phyloP scores from a whole-genome alignment of 176 grass and related monocot species.

The Musa beccarii region DNA sequence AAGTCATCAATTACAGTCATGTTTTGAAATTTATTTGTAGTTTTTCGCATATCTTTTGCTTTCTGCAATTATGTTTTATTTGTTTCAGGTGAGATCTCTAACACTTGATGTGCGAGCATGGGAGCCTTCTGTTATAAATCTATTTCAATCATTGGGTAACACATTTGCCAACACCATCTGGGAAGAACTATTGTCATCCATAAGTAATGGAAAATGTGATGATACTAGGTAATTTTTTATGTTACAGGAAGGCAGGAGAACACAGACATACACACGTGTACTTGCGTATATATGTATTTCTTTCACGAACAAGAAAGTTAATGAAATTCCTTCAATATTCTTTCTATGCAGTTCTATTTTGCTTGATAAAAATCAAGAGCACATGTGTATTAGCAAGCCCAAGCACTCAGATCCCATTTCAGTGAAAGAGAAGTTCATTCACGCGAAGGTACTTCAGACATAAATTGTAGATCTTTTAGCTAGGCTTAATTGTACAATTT shows the following conservation, averaged over 20 bases:
- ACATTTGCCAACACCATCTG: conserved; percentile 80
- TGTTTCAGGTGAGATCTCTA: conserved; percentile 74
- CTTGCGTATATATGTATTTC: background rate
- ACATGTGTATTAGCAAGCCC: conserved; percentile 47
- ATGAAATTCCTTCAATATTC: conserved; percentile 2
- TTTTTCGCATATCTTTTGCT: background rate
- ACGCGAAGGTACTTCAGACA: conserved; percentile 66
- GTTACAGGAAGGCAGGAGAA: background rate
- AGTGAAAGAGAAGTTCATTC: conserved; percentile 98
- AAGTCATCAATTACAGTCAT: no score
- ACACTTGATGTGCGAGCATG: conserved; percentile 97
- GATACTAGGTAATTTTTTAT: conserved; percentile 45
- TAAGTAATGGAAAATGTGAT: conserved; percentile 39
- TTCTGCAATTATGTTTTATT: background rate
- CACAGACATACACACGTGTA: background rate
- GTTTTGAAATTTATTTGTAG: background rate
- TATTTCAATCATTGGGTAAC: conserved; percentile 94
- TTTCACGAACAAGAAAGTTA: background rate
- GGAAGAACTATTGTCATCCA: conserved; percentile 67
- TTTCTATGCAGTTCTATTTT: conserved; percentile 11
- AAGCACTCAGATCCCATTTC: conserved; percentile 80
- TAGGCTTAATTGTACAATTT: background rate
- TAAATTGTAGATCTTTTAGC: background rate
- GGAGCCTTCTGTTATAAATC: conserved; percentile 89
- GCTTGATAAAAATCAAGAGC: conserved; percentile 39